Percentiles rank a stretch among this genome's conserved stretches.
These are phyloP conservation scores for Blastomyces parvus DNA, from an alignment of 2,329 filamentous ascomycete species.

Conservation along the genomic window DNA sequence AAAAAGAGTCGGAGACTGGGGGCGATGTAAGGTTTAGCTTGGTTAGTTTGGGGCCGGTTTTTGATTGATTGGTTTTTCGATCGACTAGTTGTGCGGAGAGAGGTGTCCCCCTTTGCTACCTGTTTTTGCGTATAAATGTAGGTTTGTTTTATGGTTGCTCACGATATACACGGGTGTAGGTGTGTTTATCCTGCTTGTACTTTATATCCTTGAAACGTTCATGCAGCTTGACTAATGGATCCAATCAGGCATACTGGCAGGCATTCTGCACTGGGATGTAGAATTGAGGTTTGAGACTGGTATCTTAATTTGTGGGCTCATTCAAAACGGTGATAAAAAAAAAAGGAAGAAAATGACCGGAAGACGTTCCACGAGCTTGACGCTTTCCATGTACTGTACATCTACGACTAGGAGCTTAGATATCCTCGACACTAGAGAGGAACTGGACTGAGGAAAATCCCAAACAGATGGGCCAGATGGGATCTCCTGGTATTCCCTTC, in stretches of 20 bases:
- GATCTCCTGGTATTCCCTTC: background rate
- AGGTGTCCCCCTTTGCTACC: background rate
- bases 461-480: background rate
- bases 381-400: too few relatives aligned
- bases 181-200: background rate
- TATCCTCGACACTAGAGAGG: background rate
- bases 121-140: background rate
- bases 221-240: background rate
- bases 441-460: background rate
- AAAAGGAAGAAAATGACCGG: too few relatives aligned
- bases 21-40: constrained; percentile 52
- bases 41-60: constrained; percentile 48
- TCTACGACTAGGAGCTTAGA: background rate
- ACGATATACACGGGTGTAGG: background rate
- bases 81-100: background rate
- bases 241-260: background rate
- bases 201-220: background rate
- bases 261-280: background rate
- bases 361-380: too few relatives aligned
- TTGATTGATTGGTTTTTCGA: constrained; percentile 37
- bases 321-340: background rate
- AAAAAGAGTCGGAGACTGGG: constrained; percentile 46
- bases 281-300: background rate
- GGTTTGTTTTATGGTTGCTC: constrained; percentile 1
- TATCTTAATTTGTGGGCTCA: background rate